phyloP scores from a whole-genome alignment of 2,329 filamentous ascomycete genomes.

The Canariomyces notabilis region DNA sequence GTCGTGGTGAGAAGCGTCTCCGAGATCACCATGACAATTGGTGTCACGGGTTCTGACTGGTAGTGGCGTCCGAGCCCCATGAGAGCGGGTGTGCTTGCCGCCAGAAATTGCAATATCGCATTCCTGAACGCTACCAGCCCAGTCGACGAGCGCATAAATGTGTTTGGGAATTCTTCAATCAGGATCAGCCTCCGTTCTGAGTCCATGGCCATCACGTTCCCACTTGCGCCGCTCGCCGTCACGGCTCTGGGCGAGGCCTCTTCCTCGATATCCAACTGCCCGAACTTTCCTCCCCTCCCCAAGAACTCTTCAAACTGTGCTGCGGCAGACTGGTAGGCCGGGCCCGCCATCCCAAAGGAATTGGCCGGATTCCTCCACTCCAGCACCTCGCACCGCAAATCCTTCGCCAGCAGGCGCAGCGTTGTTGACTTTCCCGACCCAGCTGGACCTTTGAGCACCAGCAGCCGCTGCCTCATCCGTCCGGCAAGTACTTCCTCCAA shows the following conservation, averaged over 20 bases:
- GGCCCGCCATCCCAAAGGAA: conserved; percentile 51
- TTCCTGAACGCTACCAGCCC: conserved; percentile 67
- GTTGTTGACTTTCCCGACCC: conserved; percentile 93
- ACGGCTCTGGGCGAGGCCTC: conserved; percentile 13
- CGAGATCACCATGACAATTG: conserved; percentile 84
- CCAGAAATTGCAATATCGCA: conserved; percentile 69
- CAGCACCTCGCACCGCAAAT: conserved; percentile 70
- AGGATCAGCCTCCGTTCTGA: conserved; percentile 56
- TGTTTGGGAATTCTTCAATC: conserved; percentile 78
- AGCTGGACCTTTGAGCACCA: conserved; percentile 84
- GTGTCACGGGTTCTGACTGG: conserved; percentile 49
- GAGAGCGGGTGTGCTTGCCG: conserved; percentile 57
- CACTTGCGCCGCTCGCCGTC: conserved; percentile 10
- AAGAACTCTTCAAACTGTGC: conserved; percentile 91
- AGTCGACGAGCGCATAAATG: conserved; percentile 61
- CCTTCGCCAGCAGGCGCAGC: conserved; percentile 67
- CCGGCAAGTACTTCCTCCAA: conserved; percentile 68
- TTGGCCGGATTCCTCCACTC: conserved; percentile 86
- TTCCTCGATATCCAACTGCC: conserved; percentile 39
- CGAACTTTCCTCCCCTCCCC: conserved; percentile 72
- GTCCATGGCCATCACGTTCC: conserved; percentile 5
- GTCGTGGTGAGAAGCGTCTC: conserved; percentile 84
- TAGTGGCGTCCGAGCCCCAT: conserved; percentile 41
- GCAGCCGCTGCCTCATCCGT: conserved; percentile 61
- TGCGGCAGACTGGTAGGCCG: conserved; percentile 64